Percentiles rank a stretch among this genome's conserved stretches.
These are phyloP conservation scores for Diplogelasinospora grovesii DNA, from an alignment of 495 filamentous ascomycete genomes.

Conservation along the genomic window DNA sequence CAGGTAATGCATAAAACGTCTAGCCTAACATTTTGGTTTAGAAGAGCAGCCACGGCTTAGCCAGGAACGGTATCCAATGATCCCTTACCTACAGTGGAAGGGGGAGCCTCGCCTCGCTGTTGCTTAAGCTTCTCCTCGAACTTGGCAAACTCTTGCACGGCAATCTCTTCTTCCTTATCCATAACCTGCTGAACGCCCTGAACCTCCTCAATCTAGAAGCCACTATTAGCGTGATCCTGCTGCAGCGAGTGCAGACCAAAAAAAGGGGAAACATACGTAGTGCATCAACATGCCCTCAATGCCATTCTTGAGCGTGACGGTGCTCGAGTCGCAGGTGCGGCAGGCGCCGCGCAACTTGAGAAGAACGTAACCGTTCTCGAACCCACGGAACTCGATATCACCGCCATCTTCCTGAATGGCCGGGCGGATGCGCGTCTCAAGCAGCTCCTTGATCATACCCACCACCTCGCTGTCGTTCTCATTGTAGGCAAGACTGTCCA, in stretches of 20 bases:
- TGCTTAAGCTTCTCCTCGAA: conserved; percentile 91
- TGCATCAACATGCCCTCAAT: conserved; percentile 97
- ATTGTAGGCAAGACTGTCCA: conserved; percentile 69
- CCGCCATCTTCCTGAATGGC: conserved; percentile 97
- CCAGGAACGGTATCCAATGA: conserved; percentile 56
- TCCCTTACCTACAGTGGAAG: conserved; percentile 57
- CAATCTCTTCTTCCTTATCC: conserved; percentile 87
- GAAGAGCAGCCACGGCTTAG: conserved; percentile 21
- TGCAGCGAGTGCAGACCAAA: not conserved
- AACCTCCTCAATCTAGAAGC: conserved; percentile 90
- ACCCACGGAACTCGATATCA: conserved; percentile 90
- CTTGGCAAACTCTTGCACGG: conserved; percentile 82
- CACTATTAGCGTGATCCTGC: not conserved
- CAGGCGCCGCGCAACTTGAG: conserved; percentile 90
- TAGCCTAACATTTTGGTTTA: too few relatives aligned
- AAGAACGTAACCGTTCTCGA: conserved; percentile 75
- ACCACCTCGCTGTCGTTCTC: conserved; percentile 90
- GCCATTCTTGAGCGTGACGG: conserved; percentile 89
- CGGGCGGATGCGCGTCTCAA: conserved; percentile 90
- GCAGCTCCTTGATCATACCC: conserved; percentile 96
- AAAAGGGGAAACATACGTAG: conserved; percentile 36
- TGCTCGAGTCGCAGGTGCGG: conserved; percentile 91
- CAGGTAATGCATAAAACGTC: too few relatives aligned
- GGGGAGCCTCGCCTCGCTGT: conserved; percentile 55
- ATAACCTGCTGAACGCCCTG: conserved; percentile 85